These are phyloP conservation scores for Agaricus subrufescens DNA, from an alignment of 768 basidiomycete species.

Conservation along the genomic window DNA sequence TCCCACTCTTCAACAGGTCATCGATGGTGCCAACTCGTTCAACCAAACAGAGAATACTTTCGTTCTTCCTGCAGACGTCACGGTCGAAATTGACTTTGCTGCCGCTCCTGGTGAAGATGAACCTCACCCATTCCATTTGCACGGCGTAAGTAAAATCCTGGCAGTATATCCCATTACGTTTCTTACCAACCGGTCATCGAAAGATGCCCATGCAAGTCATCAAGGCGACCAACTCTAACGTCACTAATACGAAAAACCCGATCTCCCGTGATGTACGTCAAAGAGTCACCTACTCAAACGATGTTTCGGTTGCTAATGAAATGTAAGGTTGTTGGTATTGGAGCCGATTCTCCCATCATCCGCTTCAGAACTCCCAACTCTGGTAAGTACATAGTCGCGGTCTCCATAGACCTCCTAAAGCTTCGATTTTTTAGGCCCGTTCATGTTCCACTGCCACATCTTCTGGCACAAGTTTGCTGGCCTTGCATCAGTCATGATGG, in stretches of 20 bases:
- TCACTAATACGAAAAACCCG: constrained; percentile 46
- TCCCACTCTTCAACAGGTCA: constrained; percentile 24
- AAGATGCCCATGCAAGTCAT: constrained; percentile 11
- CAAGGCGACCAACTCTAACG: constrained; percentile 27
- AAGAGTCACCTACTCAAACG: not conserved
- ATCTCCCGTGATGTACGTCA: constrained; percentile 19
- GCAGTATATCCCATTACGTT: not conserved
- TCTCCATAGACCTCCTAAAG: not conserved
- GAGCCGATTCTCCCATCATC: constrained; percentile 19
- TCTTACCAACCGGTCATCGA: no score
- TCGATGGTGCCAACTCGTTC: constrained; percentile 17
- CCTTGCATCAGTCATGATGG: constrained; percentile 35
- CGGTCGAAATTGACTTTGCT: constrained; percentile 20
- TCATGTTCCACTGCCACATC: constrained; percentile 25
- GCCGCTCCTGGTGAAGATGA: constrained; percentile 13
- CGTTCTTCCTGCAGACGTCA: constrained; percentile 19
- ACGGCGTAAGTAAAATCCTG: constrained; percentile 17
- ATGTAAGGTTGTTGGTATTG: constrained; percentile 16
- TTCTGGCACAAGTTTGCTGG: constrained; percentile 17
- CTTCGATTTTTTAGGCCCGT: constrained; percentile 12
- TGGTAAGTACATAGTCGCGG: not conserved
- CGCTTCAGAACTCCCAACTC: constrained; percentile 22
- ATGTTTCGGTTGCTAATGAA: not conserved
- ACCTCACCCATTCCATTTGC: constrained; percentile 23
- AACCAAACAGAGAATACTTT: constrained; percentile 20